Evolutionary conservation across 495 filamentous ascomycete species (phyloP).

Genomic region (Corynascus novoguineensis): DNA sequence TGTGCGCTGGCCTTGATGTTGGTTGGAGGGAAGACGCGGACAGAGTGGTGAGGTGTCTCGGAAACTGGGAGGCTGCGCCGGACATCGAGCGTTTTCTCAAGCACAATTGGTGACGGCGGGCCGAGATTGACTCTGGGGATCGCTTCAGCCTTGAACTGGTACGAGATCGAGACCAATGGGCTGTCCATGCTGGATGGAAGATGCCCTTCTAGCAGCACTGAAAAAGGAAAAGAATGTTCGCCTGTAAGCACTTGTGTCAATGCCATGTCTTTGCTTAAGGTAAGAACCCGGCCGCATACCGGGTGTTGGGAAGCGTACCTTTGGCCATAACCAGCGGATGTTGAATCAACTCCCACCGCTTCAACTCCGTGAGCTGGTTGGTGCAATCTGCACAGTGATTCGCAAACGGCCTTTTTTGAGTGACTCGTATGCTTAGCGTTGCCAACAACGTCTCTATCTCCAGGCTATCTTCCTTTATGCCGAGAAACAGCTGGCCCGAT

Average conservation of each 20-base stretch:
- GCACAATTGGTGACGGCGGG: constrained; percentile 43
- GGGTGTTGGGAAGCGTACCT: constrained; percentile 35
- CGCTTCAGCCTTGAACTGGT: constrained; percentile 72
- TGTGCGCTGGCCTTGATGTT: constrained; percentile 79
- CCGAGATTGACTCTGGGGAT: constrained; percentile 48
- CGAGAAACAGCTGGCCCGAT: constrained; percentile 74
- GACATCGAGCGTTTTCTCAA: constrained; percentile 60
- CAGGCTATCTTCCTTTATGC: constrained; percentile 57
- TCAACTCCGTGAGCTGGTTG: constrained; percentile 61
- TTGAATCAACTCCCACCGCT: constrained; percentile 71
- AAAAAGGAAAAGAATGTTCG: constrained; percentile 83
- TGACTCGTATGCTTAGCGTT: constrained; percentile 57
- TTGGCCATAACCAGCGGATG: constrained; percentile 57
- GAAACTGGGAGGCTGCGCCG: constrained; percentile 62
- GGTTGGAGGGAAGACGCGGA: constrained; percentile 94
- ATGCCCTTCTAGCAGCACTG: constrained; percentile 78
- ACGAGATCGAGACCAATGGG: constrained; percentile 65
- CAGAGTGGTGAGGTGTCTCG: constrained; percentile 64
- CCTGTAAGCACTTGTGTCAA: constrained; percentile 32
- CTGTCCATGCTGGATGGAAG: constrained; percentile 77
- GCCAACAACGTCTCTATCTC: constrained; percentile 67
- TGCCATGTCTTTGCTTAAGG: neutral
- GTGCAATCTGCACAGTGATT: constrained; percentile 72
- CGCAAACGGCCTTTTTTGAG: constrained; percentile 72
- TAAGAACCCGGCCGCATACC: neutral